Evolutionary conservation across 768 basidiomycete genomes (phyloP).

Genomic region (Rossbeevera mucosa): DNA sequence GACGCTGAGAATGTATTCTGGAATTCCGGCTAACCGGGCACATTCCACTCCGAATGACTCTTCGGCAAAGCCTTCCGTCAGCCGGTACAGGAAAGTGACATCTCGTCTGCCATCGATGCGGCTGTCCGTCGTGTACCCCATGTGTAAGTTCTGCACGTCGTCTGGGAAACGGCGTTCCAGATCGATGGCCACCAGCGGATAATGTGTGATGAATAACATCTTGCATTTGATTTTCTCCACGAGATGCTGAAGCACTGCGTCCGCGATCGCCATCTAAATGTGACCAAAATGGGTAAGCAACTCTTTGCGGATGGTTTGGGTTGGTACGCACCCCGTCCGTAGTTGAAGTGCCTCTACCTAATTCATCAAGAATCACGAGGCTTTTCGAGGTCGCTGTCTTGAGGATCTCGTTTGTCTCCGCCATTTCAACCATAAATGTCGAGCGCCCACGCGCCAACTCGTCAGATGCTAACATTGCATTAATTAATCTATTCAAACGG

Average conservation of each 20-base stretch:
- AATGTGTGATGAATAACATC: conserved; percentile 93
- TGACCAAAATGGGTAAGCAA: not conserved
- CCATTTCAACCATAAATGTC: conserved; percentile 97
- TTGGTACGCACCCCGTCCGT: conserved; percentile 68
- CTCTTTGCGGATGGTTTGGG: not conserved
- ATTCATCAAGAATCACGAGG: conserved; percentile 85
- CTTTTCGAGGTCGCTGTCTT: conserved; percentile 67
- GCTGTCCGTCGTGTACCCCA: conserved; percentile 72
- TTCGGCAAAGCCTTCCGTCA: conserved; percentile 67
- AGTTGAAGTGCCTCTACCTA: conserved; percentile 88
- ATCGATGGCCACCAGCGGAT: conserved; percentile 75
- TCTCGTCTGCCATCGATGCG: conserved; percentile 69
- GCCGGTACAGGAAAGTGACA: conserved; percentile 82
- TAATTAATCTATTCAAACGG: not conserved
- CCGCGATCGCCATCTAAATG: conserved; percentile 77
- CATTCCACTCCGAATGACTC: conserved; percentile 94
- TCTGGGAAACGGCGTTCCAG: conserved; percentile 55
- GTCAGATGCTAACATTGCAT: conserved; percentile 62
- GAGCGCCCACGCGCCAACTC: conserved; percentile 83
- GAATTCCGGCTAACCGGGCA: conserved; percentile 80
- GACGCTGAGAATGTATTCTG: conserved; percentile 57
- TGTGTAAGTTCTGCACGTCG: conserved; percentile 75
- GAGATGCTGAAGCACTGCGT: conserved; percentile 73
- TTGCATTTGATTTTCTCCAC: conserved; percentile 55
- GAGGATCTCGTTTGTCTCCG: conserved; percentile 89